Conservation (phyloP, 2,329 filamentous ascomycete species). For the Penicillium verrucosum region DNA sequence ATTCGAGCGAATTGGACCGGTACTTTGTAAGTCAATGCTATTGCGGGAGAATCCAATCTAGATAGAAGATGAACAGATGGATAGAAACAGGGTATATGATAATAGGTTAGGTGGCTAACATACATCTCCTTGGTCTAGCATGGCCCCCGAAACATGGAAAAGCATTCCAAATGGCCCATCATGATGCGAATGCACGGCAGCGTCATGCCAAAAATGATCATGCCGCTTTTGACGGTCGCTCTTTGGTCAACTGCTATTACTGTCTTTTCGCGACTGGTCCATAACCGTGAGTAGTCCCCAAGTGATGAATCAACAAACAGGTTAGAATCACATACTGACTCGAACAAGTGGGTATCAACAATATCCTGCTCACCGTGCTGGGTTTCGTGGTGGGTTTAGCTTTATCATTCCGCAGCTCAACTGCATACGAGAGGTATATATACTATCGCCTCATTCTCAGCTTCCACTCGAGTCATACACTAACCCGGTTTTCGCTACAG, state of each 20-base stretch:
- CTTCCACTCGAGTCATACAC: background rate
- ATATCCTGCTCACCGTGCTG: slow-evolving; percentile 69
- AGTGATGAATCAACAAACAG: background rate
- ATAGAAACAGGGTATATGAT: background rate
- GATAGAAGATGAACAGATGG: background rate
- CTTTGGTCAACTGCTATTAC: slow-evolving; percentile 66
- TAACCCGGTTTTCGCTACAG: slow-evolving; percentile 14
- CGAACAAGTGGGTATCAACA: slow-evolving; percentile 54
- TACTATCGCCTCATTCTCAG: background rate
- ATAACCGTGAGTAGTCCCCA: slow-evolving; percentile 33
- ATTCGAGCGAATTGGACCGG: slow-evolving; percentile 54
- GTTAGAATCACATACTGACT: background rate
- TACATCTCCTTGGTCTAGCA: slow-evolving; percentile 15
- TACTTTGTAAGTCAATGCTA: slow-evolving; percentile 52
- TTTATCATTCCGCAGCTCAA: slow-evolving; percentile 73
- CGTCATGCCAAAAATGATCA: slow-evolving; percentile 69
- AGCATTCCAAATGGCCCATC: slow-evolving; percentile 73
- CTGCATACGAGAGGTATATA: slow-evolving; percentile 67
- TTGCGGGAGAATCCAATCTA: background rate
- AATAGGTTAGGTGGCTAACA: background rate
- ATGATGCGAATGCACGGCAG: slow-evolving; percentile 74
- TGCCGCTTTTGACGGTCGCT: slow-evolving; percentile 63
- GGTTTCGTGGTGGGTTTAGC: slow-evolving; percentile 79
- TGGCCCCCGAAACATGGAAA: slow-evolving; percentile 63
- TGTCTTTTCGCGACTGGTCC: slow-evolving; percentile 49